Evolutionary conservation across 1,284 basidiomycete species (phyloP).

Genomic region (Xanthoconium separans): DNA sequence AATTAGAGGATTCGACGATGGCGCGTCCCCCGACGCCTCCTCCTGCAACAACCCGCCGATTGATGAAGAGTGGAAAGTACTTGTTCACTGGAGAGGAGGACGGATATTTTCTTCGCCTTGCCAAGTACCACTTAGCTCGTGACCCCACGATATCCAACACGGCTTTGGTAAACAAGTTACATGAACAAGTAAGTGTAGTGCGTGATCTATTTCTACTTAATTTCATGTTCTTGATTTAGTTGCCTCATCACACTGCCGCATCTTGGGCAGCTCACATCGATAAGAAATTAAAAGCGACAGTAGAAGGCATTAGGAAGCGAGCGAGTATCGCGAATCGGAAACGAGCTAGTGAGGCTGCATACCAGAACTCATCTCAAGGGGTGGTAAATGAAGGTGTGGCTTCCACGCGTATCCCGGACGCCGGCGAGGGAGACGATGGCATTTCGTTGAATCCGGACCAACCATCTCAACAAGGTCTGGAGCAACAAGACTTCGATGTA

Average conservation of each 20-base stretch:
- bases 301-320: slow-evolving; percentile 32
- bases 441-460: not conserved
- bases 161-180: slow-evolving; percentile 34
- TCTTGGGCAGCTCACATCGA: slow-evolving; percentile 39
- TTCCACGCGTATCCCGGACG: not conserved
- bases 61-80: slow-evolving; percentile 32
- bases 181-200: slow-evolving; percentile 39
- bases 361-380: not conserved
- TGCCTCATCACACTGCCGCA: slow-evolving; percentile 43
- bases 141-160: slow-evolving; percentile 37
- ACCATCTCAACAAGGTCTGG: slow-evolving; percentile 11
- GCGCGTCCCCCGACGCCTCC: slow-evolving; percentile 46
- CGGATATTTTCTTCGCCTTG: slow-evolving; percentile 40
- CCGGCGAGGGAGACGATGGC: not conserved
- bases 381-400: not conserved
- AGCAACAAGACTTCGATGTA: slow-evolving; percentile 42
- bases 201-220: not conserved
- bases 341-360: slow-evolving; percentile 2
- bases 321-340: slow-evolving; percentile 35
- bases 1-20: not conserved
- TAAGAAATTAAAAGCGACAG: slow-evolving; percentile 26
- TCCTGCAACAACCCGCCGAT: slow-evolving; percentile 32
- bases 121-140: slow-evolving; percentile 35
- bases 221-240: slow-evolving; percentile 27
- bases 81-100: slow-evolving; percentile 47